These are phyloP conservation scores for Annulohypoxylon stygium DNA, from an alignment of 495 filamentous ascomycete species.

Conservation along the genomic window DNA sequence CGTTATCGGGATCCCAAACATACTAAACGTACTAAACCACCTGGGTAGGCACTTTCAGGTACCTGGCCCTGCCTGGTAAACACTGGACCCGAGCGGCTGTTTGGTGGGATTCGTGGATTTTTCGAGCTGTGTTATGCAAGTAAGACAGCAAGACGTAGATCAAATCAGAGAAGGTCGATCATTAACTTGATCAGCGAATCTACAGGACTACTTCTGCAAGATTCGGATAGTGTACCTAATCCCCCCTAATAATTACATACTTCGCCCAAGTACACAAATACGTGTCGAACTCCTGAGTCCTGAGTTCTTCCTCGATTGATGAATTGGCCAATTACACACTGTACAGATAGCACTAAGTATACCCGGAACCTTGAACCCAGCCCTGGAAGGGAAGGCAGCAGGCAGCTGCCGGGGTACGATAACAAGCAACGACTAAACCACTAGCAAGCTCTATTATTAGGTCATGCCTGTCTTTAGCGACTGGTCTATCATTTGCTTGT, in stretches of 20 bases:
- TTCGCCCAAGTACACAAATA: neutral
- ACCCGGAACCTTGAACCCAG: neutral
- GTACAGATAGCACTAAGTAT: constrained; percentile 1
- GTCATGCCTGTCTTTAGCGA: neutral
- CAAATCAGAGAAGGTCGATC: constrained; percentile 34
- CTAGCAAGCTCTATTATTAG: constrained; percentile 4
- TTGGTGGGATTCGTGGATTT: constrained; percentile 6
- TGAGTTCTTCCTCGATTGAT: neutral
- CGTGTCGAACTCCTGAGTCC: neutral
- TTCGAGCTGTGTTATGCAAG: constrained; percentile 6
- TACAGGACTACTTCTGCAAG: neutral
- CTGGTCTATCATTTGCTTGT: neutral
- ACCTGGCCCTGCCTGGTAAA: neutral
- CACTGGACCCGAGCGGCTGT: neutral
- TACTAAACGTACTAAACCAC: neutral
- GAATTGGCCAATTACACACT: neutral
- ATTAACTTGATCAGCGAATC: constrained; percentile 26
- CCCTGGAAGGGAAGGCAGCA: neutral
- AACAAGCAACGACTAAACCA: neutral
- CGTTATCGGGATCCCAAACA: neutral
- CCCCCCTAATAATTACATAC: neutral
- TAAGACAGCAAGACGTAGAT: constrained; percentile 25
- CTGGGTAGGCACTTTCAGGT: neutral
- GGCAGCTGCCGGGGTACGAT: neutral
- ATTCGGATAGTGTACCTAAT: neutral